Evolutionary conservation across 2,329 filamentous ascomycete species (phyloP).

Genomic region (Berkeleyomyces basicola): DNA sequence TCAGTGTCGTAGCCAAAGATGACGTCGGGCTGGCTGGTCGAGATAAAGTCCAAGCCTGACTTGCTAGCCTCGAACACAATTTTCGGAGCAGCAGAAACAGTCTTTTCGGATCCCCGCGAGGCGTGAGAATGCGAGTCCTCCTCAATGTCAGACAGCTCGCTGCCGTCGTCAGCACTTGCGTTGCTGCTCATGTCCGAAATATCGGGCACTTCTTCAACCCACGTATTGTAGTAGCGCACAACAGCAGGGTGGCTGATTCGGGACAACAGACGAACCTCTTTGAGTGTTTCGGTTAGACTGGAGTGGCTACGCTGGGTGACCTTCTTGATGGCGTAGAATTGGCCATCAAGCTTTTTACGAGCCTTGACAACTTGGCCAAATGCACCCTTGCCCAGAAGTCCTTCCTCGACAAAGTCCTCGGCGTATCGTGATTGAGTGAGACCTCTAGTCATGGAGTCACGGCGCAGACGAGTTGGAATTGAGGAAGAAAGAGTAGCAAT

Average conservation of each 20-base stretch:
- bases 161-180: constrained; percentile 38
- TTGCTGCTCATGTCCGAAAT: constrained; percentile 25
- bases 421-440: constrained; percentile 50
- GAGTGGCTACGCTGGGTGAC: constrained; percentile 68
- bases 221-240: constrained; percentile 88
- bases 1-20: constrained; percentile 51
- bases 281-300: constrained; percentile 58
- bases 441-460: constrained; percentile 43
- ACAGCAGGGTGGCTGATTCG: constrained; percentile 74
- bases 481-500: constrained; percentile 20
- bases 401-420: constrained; percentile 82
- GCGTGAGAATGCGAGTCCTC: constrained; percentile 19
- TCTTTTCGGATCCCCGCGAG: constrained; percentile 18
- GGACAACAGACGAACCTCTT: constrained; percentile 79
- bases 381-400: constrained; percentile 76
- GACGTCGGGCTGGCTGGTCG: constrained; percentile 36
- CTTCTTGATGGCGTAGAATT: constrained; percentile 93
- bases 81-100: constrained; percentile 16
- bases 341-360: constrained; percentile 80
- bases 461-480: constrained; percentile 33
- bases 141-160: constrained; percentile 23
- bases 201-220: constrained; percentile 57
- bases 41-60: constrained; percentile 75
- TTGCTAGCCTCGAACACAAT: constrained; percentile 46
- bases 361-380: constrained; percentile 96